These are phyloP conservation scores for Trichophyton schoenleinii DNA, from an alignment of 2,329 filamentous ascomycete species.

Conservation along the genomic window DNA sequence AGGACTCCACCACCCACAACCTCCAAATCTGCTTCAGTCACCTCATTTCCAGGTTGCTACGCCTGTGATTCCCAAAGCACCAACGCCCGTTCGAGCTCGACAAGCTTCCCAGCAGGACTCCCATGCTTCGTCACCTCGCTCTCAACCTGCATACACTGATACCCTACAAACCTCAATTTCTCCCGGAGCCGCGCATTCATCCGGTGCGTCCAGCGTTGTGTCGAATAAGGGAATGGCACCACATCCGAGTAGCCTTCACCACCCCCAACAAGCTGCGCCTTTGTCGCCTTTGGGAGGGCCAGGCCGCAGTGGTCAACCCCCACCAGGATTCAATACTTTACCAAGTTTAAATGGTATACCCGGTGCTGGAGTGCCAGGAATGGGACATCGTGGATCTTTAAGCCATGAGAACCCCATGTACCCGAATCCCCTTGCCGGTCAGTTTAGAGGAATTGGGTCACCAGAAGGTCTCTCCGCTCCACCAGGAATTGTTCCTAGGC, in stretches of 20 bases:
- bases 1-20: slow-evolving; percentile 42
- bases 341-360: slow-evolving; percentile 46
- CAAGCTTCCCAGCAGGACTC: slow-evolving; percentile 69
- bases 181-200: slow-evolving; percentile 51
- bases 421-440: slow-evolving; percentile 40
- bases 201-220: slow-evolving; percentile 50
- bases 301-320: slow-evolving; percentile 48
- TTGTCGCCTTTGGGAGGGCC: slow-evolving; percentile 52
- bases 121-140: slow-evolving; percentile 52
- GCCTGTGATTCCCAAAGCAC: slow-evolving; percentile 68
- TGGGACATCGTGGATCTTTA: slow-evolving; percentile 41
- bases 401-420: slow-evolving; percentile 45
- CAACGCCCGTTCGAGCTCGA: slow-evolving; percentile 64
- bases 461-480: slow-evolving; percentile 42
- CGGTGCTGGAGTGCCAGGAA: slow-evolving; percentile 42
- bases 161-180: slow-evolving; percentile 53
- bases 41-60: slow-evolving; percentile 69
- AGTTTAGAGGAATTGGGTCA: slow-evolving; percentile 42
- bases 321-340: slow-evolving; percentile 38
- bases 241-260: slow-evolving; percentile 38
- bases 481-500: slow-evolving; percentile 51
- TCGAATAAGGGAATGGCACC: slow-evolving; percentile 46
- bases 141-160: slow-evolving; percentile 35
- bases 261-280: slow-evolving; percentile 48
- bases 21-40: slow-evolving; percentile 49